phyloP scores from a whole-genome alignment of 495 filamentous ascomycete genomes.

The Annulohypoxylon nitens region DNA sequence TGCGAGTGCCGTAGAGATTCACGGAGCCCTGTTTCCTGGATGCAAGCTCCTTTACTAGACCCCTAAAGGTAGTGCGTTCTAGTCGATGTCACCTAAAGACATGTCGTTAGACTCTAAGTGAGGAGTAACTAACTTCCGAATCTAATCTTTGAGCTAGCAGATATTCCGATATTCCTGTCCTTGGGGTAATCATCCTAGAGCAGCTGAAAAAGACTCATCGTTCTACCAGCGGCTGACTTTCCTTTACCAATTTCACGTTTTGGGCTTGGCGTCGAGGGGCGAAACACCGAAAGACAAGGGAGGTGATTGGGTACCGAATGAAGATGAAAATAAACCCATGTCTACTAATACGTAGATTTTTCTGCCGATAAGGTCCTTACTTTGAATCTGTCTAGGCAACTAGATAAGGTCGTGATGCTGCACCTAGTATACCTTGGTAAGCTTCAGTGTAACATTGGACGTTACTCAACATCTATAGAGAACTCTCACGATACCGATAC shows the following conservation, averaged over 20 bases:
- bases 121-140: background rate
- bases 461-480: background rate
- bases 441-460: background rate
- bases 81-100: background rate
- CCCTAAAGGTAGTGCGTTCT: background rate
- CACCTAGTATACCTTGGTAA: background rate
- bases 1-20: background rate
- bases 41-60: background rate
- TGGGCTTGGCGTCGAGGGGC: conserved; percentile 29
- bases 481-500: background rate
- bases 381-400: background rate
- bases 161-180: background rate
- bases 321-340: conserved; percentile 28
- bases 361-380: background rate
- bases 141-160: background rate
- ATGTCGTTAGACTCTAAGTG: background rate
- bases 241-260: background rate
- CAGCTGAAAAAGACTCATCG: background rate
- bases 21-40: background rate
- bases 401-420: background rate
- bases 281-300: background rate
- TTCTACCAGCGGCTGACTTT: conserved; percentile 31
- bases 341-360: conserved; percentile 6
- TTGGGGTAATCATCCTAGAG: background rate
- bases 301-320: conserved; percentile 18